These are phyloP conservation scores for Naganishia vishniacii DNA, from an alignment of 768 basidiomycete species.

Conservation along the genomic window DNA sequence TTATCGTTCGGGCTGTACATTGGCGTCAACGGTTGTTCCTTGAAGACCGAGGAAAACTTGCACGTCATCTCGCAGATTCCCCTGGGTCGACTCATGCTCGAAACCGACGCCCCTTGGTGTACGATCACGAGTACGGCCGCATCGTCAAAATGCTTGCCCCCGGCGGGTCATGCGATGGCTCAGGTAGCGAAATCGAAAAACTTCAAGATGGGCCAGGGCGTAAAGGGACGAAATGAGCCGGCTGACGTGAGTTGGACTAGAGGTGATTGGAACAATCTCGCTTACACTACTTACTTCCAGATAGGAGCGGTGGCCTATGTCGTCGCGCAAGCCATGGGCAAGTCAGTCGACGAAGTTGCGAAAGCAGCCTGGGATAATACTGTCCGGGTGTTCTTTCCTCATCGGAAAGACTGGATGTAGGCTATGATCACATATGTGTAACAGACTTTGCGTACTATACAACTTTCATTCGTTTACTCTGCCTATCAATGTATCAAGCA, in stretches of 20 bases:
- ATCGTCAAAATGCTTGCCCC: conserved; percentile 33
- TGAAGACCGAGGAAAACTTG: conserved; percentile 68
- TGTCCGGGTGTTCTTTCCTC: conserved; percentile 57
- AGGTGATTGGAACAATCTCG: background rate
- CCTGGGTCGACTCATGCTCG: conserved; percentile 61
- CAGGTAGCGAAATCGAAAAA: conserved; percentile 50
- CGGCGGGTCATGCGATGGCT: conserved; percentile 27
- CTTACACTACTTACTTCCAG: background rate
- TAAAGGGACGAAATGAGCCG: conserved; percentile 77
- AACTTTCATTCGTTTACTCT: no score
- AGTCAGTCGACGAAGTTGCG: conserved; percentile 57
- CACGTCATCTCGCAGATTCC: conserved; percentile 57
- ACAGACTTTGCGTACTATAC: no score
- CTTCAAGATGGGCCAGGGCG: conserved; percentile 58
- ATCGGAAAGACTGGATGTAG: conserved; percentile 36
- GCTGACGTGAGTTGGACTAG: conserved; percentile 36
- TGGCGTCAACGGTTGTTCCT: conserved; percentile 67
- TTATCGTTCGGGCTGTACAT: conserved; percentile 69
- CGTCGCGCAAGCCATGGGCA: conserved; percentile 53
- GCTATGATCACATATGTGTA: background rate
- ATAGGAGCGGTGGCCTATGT: conserved; percentile 71
- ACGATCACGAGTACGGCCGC: conserved; percentile 43
- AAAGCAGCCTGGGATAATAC: conserved; percentile 64
- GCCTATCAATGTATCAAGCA: no score
- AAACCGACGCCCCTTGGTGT: conserved; percentile 55